Conservation (phyloP, 2,329 filamentous ascomycete species). For the Diaporthe citriasiana region DNA sequence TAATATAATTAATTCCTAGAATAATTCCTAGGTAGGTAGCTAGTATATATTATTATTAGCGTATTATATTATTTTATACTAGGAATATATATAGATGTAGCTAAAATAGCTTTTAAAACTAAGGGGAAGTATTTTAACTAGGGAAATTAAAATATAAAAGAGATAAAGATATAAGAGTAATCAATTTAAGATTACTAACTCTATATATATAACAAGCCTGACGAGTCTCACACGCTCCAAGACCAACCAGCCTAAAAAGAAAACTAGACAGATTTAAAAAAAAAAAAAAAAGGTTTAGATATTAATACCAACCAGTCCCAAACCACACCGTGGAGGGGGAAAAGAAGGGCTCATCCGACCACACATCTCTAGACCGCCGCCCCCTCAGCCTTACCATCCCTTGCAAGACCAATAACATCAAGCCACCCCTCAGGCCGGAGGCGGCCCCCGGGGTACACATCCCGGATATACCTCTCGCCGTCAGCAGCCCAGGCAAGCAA, state of each 20-base stretch:
- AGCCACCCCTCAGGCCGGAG: conserved; percentile 68
- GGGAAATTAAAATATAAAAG: background rate
- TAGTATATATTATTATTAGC: no score
- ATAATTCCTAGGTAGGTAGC: no score
- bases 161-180: background rate
- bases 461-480: conserved; percentile 68
- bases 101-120: background rate
- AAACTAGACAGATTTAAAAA: background rate
- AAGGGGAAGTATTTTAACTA: background rate
- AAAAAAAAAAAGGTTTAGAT: background rate
- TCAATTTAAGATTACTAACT: background rate
- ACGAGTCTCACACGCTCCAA: background rate
- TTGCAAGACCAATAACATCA: conserved; percentile 64
- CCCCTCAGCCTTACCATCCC: conserved; percentile 42
- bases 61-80: no score
- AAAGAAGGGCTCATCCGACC: background rate
- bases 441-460: conserved; percentile 62
- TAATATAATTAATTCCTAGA: no score
- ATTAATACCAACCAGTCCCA: background rate
- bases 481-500: conserved; percentile 72
- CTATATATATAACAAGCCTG: background rate
- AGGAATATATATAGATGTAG: no score
- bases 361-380: background rate
- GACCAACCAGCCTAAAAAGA: background rate
- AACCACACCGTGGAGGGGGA: background rate